A percentile compares a stretch with the other conserved stretches of the same genome.
These are phyloP conservation scores for Tilletia walkeri DNA, from an alignment of 1,284 basidiomycete species.

Conservation along the genomic window DNA sequence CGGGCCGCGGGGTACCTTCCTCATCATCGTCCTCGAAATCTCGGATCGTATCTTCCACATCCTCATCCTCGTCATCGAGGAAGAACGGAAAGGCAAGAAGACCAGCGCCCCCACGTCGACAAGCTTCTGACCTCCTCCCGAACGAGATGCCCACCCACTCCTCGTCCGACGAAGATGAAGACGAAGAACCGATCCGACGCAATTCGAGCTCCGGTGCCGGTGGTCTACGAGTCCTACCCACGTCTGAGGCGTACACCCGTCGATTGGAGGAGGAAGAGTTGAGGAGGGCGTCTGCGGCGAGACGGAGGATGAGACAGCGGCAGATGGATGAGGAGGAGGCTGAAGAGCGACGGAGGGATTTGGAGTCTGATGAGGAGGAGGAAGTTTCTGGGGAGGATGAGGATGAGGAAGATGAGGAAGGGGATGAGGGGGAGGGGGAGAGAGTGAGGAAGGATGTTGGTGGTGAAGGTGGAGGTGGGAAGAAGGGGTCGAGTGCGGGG, in stretches of 20 bases:
- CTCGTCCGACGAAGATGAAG: not conserved
- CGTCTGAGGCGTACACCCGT: slow-evolving; percentile 2
- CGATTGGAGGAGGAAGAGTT: not conserved
- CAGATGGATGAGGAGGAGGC: not conserved
- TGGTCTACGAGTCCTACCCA: not conserved
- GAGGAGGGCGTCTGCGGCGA: slow-evolving; percentile 19
- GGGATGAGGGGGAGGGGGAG: not conserved
- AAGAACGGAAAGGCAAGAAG: not conserved
- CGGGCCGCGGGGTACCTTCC: not conserved
- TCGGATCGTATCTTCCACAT: not conserved
- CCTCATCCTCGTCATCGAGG: not conserved
- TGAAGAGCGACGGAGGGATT: slow-evolving; percentile 8
- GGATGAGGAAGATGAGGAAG: slow-evolving; percentile 13
- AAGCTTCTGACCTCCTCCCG: not conserved
- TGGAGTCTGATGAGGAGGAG: slow-evolving; percentile 7
- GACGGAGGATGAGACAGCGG: slow-evolving; percentile 16
- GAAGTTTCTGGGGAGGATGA: slow-evolving; percentile 14
- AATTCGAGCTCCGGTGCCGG: too few species aligned
- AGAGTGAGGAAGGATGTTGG: not conserved
- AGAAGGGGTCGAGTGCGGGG: slow-evolving; percentile 65
- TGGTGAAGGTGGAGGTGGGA: not conserved
- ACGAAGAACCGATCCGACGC: not conserved
- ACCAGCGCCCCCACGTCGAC: not conserved
- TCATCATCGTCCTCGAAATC: not conserved
- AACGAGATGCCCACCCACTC: not conserved